Conservation (phyloP, 768 basidiomycete species). For the Clavaria fumosa region DNA sequence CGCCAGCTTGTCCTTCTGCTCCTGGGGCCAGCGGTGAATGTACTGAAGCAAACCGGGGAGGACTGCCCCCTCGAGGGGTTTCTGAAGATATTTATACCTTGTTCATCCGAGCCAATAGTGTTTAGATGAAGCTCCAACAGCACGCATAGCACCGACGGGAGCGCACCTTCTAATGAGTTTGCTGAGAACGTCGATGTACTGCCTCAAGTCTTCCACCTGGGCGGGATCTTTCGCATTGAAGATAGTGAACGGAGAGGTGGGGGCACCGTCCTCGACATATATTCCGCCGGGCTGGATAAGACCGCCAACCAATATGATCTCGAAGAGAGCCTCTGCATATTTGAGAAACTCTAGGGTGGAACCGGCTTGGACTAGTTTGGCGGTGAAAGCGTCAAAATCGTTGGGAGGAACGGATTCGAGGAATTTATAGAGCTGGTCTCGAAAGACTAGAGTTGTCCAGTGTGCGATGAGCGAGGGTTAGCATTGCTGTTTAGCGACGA, state of each 20-base stretch:
- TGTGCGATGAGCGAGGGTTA: too few relatives aligned
- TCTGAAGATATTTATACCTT: conserved; percentile 98
- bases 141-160: neutral
- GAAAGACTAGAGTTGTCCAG: conserved; percentile 45
- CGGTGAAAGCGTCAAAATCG: conserved; percentile 71
- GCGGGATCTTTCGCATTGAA: conserved; percentile 68
- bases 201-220: conserved; percentile 77
- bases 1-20: conserved; percentile 71
- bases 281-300: conserved; percentile 92
- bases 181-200: conserved; percentile 86
- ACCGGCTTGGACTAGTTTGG: conserved; percentile 84
- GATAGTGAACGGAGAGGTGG: conserved; percentile 78
- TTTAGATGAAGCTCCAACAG: conserved; percentile 6
- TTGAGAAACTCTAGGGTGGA: conserved; percentile 89
- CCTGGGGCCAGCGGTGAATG: conserved; percentile 66
- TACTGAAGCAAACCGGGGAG: conserved; percentile 81
- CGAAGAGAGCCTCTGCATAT: conserved; percentile 94
- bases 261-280: conserved; percentile 77
- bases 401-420: conserved; percentile 65
- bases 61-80: conserved; percentile 77
- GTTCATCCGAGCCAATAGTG: conserved; percentile 5
- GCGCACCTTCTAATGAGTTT: conserved; percentile 85
- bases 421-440: conserved; percentile 86
- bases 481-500: too few relatives aligned
- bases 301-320: conserved; percentile 89